Percentiles rank a stretch among this genome's conserved stretches.
Conservation (phyloP, 371 early-diverging fungal species). For the Basidiobolus meristosporus region DNA sequence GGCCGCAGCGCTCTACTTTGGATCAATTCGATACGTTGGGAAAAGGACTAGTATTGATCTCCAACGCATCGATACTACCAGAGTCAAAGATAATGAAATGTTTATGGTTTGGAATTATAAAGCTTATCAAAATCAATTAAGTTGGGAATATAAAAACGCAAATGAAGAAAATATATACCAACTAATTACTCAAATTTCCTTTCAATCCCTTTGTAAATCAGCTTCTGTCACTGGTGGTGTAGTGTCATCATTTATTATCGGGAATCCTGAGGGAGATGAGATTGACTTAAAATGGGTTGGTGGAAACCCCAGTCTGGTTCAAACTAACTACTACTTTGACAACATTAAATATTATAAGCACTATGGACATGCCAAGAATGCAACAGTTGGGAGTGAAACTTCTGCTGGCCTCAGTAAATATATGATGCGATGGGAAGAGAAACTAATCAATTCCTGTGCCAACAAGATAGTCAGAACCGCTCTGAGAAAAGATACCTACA, state of each 20-base stretch:
- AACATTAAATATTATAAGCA: constrained; percentile 16
- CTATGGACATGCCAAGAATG: constrained; percentile 5
- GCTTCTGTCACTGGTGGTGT: constrained; percentile 27
- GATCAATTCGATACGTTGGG: no score
- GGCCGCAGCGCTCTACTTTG: no score
- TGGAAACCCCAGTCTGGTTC: constrained; percentile 18
- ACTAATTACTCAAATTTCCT: no score
- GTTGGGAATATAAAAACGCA: no score
- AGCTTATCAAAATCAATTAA: no score
- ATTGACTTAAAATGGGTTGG: constrained; percentile 60
- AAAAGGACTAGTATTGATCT: no score
- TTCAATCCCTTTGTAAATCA: no score
- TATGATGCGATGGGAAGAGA: constrained; percentile 30
- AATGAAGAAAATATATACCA: no score
- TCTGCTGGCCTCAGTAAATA: constrained; percentile 11
- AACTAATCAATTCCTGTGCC: constrained; percentile 24
- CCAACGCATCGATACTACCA: no score
- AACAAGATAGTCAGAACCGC: constrained; percentile 27
- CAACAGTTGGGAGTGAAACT: constrained; percentile 7
- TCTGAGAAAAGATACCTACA: constrained; percentile 10
- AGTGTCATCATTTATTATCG: constrained; percentile 41
- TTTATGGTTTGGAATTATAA: no score
- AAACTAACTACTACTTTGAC: constrained; percentile 48
- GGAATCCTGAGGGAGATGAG: constrained; percentile 29
- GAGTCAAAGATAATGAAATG: no score